phyloP scores from a whole-genome alignment of 306 rosid species.

The Alnus rubra region DNA sequence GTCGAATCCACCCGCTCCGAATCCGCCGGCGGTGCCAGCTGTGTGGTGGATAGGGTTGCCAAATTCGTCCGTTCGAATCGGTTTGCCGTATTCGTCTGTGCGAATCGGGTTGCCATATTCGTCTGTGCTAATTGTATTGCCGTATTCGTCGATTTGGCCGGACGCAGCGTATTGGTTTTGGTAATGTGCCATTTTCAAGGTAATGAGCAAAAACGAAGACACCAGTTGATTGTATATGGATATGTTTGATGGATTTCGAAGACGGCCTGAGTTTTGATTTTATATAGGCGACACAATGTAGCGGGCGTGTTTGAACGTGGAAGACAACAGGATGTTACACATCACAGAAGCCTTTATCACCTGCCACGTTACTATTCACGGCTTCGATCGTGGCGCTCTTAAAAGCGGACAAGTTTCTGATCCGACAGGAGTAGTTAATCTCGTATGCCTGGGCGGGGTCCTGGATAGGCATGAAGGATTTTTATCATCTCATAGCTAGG shows the following conservation, averaged over 20 bases:
- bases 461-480: neutral
- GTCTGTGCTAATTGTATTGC: constrained; percentile 1
- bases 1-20: neutral
- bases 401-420: neutral
- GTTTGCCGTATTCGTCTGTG: neutral
- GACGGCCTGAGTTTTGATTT: neutral
- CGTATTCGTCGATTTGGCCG: neutral
- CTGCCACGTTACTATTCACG: neutral
- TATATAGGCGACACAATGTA: neutral
- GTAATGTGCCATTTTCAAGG: constrained; percentile 31
- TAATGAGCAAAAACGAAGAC: neutral
- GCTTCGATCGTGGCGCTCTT: neutral
- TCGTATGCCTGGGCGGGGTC: neutral
- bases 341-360: neutral
- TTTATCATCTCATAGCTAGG: no score
- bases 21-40: neutral
- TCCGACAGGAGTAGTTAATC: neutral
- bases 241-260: neutral
- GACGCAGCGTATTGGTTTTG: constrained; percentile 22
- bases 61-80: constrained; percentile 23
- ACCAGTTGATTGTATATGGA: neutral
- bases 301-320: neutral
- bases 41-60: constrained; percentile 29
- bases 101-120: constrained; percentile 13
- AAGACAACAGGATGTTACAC: neutral